These are phyloP conservation scores for Umbelopsis vinacea DNA, from an alignment of 192 early-diverging fungal genomes.

Conservation along the genomic window DNA sequence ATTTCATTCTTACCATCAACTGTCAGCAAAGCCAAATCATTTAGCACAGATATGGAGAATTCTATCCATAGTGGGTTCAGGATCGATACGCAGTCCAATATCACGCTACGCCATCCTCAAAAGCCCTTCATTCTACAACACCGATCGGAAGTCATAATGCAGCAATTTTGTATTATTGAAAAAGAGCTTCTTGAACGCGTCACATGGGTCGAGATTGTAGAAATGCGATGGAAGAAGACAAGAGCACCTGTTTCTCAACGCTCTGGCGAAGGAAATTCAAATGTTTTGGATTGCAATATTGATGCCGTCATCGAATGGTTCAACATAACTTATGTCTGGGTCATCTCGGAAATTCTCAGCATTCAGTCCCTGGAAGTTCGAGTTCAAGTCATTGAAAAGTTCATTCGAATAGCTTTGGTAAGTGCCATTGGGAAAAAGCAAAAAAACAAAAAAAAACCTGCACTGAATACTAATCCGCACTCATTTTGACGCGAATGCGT, in stretches of 20 bases:
- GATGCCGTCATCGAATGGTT: constrained; percentile 26
- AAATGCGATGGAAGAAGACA: constrained; percentile 47
- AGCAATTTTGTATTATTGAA: constrained; percentile 59
- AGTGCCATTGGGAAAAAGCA: not conserved
- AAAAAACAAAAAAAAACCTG: too few species aligned
- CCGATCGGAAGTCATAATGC: constrained; percentile 58
- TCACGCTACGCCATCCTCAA: constrained; percentile 15
- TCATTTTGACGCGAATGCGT: too few species aligned
- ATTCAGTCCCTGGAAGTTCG: constrained; percentile 46
- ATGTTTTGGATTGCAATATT: constrained; percentile 1
- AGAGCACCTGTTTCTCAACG: constrained; percentile 4
- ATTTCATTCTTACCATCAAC: not conserved
- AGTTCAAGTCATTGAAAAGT: constrained; percentile 62
- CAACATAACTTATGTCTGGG: constrained; percentile 53
- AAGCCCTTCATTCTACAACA: constrained; percentile 50
- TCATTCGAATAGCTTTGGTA: constrained; percentile 65
- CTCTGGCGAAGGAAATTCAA: not conserved
- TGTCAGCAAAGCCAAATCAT: not conserved
- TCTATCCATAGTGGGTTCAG: not conserved
- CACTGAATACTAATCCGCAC: too few species aligned
- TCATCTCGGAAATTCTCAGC: constrained; percentile 59
- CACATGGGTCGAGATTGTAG: constrained; percentile 59
- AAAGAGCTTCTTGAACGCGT: constrained; percentile 51
- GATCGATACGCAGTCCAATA: not conserved
- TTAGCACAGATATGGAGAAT: not conserved